Base-by-base conservation (phyloP, 768 basidiomycete genomes). In the Cystofilobasidium bisporidii region DNA sequence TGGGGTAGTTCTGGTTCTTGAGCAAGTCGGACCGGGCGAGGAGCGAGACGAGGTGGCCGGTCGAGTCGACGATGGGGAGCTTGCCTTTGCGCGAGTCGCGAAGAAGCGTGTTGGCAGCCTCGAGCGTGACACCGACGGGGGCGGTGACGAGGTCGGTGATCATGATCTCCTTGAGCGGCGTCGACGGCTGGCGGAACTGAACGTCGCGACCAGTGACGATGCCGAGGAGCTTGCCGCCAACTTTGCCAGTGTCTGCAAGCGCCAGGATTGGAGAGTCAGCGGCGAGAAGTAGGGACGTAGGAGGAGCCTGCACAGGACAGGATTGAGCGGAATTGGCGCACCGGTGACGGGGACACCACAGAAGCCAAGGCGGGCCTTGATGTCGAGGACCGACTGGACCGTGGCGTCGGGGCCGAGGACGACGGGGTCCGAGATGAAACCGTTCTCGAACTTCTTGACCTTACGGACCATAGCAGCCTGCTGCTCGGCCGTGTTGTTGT, bases 81-180 rank as follows among this genome's bases (percentile, higher is more conserved):
- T 99, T 99, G 62, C 96, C 96, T 81, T 96, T 98, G 77, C 98
- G 98, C 33, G 87, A 94, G 76, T 89, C 86, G 47, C 93, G 91
- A 28, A 99, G 86, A 74, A 99, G 88, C 75, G 85, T 81, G 81
- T 99, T 98, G 70, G 96, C 96, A 77, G 96, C 86, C 41, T 82
- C 75, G 50, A 99, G 86, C 4, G 91, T 96, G 73, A 97, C 86
- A 30, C 96, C 94, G 72, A 89, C 82, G 0, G 81, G 81, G 11
- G 91, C 96, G 33, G 89, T 91, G 74, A 97, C 86, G 65, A 97
- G 84, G 61, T 82, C 80, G 53, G 83, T 89, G 60, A 89, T 94
- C 94, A 99, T 99, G 67, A 97, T 85, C 43, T 87, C 81, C 26
- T 83, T 80, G 45, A 98, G 84, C n/a, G 80, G 78, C 0, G 85